Evolutionary conservation across 1,139 yeast genomes (phyloP), one percentile per base, ranked within the genome.

Genomic region (Pichia kudriavzevii): DNA sequence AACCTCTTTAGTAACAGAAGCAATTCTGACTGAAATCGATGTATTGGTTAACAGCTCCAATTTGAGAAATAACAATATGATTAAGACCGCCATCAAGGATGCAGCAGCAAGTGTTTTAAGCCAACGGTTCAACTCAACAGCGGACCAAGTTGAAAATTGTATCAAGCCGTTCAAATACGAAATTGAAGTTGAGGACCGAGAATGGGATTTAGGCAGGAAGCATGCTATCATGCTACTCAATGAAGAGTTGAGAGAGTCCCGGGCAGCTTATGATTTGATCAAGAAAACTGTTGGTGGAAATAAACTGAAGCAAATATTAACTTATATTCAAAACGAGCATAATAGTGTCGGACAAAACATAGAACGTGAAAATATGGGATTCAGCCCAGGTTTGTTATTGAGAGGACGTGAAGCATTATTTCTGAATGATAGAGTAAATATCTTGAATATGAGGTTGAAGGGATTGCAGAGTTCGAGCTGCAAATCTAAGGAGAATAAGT

Each of bases 81-180:
- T 95, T 1, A 75, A 76, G 46, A 72, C 75, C 26, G 79, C 87
- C 5, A 91, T 93, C 17, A 73, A 72, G 37, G 94, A 87, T 30
- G 94, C 96, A 1, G 94, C 95, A 0, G 71, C 75, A 27, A 66
- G 78, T 16, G 95, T 93, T 2, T 64, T 93, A 43, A 75, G 79
- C 43, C 64, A 82, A 25, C 75, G 91, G 45, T 91, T 74, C 55
- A 85, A 80, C 47, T 80, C 95, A 1, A 91, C 98, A 0, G 94
- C 98, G 0, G 98, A 93, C 56, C 98, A 93, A 56, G 98, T 93
- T 12, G 99, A 93, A 54, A 93, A 91, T 58, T 88, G 97, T 62
- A 88, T 93, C 52, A 93, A 93, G 58, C 98, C 98, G 2, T 91
- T 80, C 62, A 93, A 93, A 60, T 91, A 91, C 58, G 98, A 93